These are phyloP conservation scores for Orbilia oligospora DNA, from an alignment of 2,329 filamentous ascomycete species.

Conservation along the genomic window DNA sequence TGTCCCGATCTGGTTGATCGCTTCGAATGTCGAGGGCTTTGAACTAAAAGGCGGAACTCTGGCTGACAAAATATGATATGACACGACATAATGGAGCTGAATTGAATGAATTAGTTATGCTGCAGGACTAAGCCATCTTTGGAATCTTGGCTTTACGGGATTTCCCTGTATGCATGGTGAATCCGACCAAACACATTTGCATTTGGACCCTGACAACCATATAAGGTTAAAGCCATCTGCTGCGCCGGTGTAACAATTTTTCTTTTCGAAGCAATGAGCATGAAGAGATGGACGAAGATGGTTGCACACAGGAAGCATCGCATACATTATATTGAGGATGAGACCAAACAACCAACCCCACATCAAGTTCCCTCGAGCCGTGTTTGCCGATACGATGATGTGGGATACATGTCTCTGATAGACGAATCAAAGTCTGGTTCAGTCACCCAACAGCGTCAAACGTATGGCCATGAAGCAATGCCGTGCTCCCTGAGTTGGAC, in stretches of 20 bases:
- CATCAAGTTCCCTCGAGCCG: conserved; percentile 50
- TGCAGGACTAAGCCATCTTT: conserved; percentile 51
- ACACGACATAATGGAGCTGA: conserved; percentile 36
- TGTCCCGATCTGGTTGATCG: conserved; percentile 30
- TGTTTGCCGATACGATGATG: conserved; percentile 58
- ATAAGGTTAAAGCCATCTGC: conserved; percentile 57
- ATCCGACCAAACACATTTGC: conserved; percentile 37
- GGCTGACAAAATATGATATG: conserved; percentile 37
- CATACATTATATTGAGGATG: conserved; percentile 22
- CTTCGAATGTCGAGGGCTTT: conserved; percentile 34
- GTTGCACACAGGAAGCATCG: conserved; percentile 29
- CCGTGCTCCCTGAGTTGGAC: conserved; percentile 54
- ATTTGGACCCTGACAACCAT: conserved; percentile 20
- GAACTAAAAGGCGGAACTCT: conserved; percentile 2
- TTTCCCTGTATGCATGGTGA: conserved; percentile 39
- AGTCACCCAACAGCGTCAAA: conserved; percentile 51
- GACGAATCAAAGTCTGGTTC: conserved; percentile 55
- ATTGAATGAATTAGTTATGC: conserved; percentile 34
- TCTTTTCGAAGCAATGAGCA: conserved; percentile 6
- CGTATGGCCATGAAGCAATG: conserved; percentile 36
- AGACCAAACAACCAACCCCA: conserved; percentile 55
- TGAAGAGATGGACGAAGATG: conserved; percentile 42
- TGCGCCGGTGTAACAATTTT: conserved; percentile 28
- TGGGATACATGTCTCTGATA: conserved; percentile 44
- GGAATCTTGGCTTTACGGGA: conserved; percentile 47